A percentile compares a stretch with the other conserved stretches of the same genome.
Evolutionary conservation across 257 asterid genomes (phyloP).

Genomic region (Lithospermum erythrorhizon): DNA sequence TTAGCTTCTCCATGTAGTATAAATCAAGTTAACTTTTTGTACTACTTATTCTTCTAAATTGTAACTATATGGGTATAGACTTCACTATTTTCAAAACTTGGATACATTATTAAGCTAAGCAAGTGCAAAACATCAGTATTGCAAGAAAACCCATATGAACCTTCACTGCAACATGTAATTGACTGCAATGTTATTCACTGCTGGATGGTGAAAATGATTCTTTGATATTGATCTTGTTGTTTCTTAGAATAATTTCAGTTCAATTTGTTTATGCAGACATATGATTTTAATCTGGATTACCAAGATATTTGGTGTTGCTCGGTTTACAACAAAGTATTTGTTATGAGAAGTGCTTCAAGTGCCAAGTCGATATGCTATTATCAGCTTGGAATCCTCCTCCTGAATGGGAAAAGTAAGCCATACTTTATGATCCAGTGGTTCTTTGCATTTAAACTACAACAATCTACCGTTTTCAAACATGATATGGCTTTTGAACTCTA

Average conservation of each 20-base stretch:
- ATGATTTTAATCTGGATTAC: conserved; percentile 96
- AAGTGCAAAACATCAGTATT: no score
- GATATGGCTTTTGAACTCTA: neutral
- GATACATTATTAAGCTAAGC: no score
- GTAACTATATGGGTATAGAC: neutral
- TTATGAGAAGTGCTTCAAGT: conserved; percentile 81
- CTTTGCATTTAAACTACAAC: neutral
- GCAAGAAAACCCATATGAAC: no score
- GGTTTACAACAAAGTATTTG: conserved; percentile 90
- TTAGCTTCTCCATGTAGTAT: neutral
- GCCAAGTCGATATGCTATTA: conserved; percentile 99
- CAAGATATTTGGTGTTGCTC: conserved; percentile 92
- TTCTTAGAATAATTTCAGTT: conserved; percentile 15
- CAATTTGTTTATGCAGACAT: conserved; percentile 61
- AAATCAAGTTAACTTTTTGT: no score
- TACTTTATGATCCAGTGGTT: conserved; percentile 8
- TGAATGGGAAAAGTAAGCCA: conserved; percentile 96
- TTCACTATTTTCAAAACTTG: no score
- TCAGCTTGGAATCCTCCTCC: conserved; percentile 98
- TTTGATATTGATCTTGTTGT: conserved; percentile 7
- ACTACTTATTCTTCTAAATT: neutral
- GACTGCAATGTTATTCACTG: neutral
- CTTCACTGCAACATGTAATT: no score
- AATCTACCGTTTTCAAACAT: neutral
- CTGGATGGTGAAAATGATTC: neutral